These are phyloP conservation scores for Pterocarpus santalinus DNA, from an alignment of 306 rosid species.

Conservation along the genomic window DNA sequence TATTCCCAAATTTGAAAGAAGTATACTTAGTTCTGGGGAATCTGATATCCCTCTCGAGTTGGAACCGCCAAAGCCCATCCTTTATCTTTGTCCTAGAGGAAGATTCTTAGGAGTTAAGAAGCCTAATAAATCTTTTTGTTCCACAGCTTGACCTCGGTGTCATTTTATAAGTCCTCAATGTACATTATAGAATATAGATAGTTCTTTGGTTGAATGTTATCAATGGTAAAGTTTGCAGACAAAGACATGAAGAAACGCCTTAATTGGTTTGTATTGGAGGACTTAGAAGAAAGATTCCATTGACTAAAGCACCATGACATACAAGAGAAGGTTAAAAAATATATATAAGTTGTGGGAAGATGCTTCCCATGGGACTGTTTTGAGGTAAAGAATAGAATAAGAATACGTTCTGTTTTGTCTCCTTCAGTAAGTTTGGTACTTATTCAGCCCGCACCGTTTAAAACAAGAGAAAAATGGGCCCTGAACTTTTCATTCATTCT, in stretches of 20 bases:
- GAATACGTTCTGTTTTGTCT: conserved; percentile 84
- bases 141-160: conserved; percentile 47
- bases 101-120: conserved; percentile 61
- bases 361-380: conserved; percentile 68
- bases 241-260: conserved; percentile 51
- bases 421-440: conserved; percentile 95
- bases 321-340: conserved; percentile 40
- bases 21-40: conserved; percentile 56
- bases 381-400: conserved; percentile 82
- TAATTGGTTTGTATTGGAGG: conserved; percentile 55
- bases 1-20: conserved; percentile 66
- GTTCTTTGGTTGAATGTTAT: conserved; percentile 45
- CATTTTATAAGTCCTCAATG: conserved; percentile 46
- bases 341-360: conserved; percentile 49
- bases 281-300: conserved; percentile 66
- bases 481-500: conserved; percentile 59
- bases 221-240: conserved; percentile 50
- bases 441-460: conserved; percentile 70
- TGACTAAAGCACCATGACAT: conserved; percentile 68
- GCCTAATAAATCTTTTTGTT: conserved; percentile 43
- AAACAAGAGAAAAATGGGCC: conserved; percentile 56
- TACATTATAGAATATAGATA: conserved; percentile 28
- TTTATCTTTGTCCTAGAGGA: conserved; percentile 51
- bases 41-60: conserved; percentile 66
- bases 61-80: conserved; percentile 60